Conservation (phyloP, 1,284 basidiomycete genomes). For the Moniliella sp. region DNA sequence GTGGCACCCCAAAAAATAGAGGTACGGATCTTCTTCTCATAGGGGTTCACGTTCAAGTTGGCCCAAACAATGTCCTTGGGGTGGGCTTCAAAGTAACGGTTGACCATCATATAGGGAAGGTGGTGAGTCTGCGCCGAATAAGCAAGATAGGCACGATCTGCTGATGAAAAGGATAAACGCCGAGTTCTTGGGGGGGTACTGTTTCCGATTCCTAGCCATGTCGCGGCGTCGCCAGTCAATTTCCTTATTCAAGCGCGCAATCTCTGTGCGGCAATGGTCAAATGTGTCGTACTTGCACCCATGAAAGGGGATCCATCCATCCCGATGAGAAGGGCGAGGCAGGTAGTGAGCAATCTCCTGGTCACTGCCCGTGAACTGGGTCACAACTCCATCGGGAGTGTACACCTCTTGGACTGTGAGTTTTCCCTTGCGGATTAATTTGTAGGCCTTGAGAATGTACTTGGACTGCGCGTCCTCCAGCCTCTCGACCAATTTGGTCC, state of each 20-base stretch:
- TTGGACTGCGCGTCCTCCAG: conserved; percentile 65
- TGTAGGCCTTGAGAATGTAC: conserved; percentile 52
- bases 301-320: conserved; percentile 43
- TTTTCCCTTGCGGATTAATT: conserved; percentile 36
- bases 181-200: conserved; percentile 40
- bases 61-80: conserved; percentile 62
- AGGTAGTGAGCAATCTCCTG: conserved; percentile 19
- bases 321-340: conserved; percentile 49
- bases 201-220: conserved; percentile 40
- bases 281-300: conserved; percentile 61
- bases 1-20: conserved; percentile 39
- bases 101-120: conserved; percentile 21
- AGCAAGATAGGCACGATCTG: conserved; percentile 42
- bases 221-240: conserved; percentile 44
- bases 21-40: conserved; percentile 49
- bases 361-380: conserved; percentile 1
- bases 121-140: conserved; percentile 14
- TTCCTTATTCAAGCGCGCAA: conserved; percentile 39
- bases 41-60: conserved; percentile 67
- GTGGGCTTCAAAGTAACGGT: conserved; percentile 17
- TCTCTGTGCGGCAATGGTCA: conserved; percentile 53
- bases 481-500: conserved; percentile 50
- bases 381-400: conserved; percentile 3
- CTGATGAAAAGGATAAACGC: conserved; percentile 72
- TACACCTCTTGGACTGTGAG: no score